These are phyloP conservation scores for Mallotus japonicus DNA, from an alignment of 441 rosid species.

Conservation along the genomic window DNA sequence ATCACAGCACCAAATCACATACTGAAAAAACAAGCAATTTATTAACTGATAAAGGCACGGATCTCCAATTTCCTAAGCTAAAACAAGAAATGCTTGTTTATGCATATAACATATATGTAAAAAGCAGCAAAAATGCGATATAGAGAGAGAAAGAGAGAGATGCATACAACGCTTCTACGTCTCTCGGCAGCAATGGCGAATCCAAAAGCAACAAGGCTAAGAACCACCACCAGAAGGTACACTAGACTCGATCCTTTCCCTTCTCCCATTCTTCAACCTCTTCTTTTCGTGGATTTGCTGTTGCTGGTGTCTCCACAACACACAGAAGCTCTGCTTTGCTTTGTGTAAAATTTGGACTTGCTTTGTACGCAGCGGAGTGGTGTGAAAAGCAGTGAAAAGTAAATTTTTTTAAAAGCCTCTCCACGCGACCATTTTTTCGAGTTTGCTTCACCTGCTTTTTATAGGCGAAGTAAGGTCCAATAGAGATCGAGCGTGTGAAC, in stretches of 20 bases:
- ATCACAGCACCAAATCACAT: too few relatives aligned
- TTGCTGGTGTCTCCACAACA: too few relatives aligned
- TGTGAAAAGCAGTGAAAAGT: constrained; percentile 2
- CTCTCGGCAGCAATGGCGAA: constrained; percentile 94
- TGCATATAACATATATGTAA: too few relatives aligned
- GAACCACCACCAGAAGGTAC: constrained; percentile 60
- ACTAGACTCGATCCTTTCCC: constrained; percentile 69
- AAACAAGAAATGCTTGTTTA: not conserved
- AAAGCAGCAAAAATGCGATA: too few relatives aligned
- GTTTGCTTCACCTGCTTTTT: not conserved
- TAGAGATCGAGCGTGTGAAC: not conserved
- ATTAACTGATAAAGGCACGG: not conserved
- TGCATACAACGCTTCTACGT: constrained; percentile 65
- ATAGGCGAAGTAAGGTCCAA: not conserved
- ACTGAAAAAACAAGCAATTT: not conserved
- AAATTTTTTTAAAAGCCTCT: not conserved
- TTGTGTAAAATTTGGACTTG: not conserved
- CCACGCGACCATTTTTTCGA: not conserved
- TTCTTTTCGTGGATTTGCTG: too few relatives aligned
- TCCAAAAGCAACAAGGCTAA: constrained; percentile 84
- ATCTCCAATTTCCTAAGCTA: constrained; percentile 3
- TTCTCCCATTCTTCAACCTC: constrained; percentile 44
- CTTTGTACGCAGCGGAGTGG: constrained; percentile 6
- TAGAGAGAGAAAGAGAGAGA: constrained; percentile 13
- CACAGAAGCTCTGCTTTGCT: too few relatives aligned